Evolutionary conservation across 371 early-diverging fungal species (phyloP), one percentile per base, ranked within the genome.

Genomic region (Mucor lusitanicus): DNA sequence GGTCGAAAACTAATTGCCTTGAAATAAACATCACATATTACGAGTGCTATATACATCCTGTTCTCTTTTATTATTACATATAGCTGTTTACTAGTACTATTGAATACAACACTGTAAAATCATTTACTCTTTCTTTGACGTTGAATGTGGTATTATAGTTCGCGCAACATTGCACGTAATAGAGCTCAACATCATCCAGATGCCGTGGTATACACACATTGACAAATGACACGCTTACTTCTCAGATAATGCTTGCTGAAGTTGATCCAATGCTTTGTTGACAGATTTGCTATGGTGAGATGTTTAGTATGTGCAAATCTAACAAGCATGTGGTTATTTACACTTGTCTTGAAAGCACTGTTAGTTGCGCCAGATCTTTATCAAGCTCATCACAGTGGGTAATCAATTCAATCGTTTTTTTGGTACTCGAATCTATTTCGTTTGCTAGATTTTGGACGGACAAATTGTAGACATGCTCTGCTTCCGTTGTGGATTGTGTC

Each of bases 331-430:
- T 30, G 13, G 3, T 9, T 35, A 25, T 58, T 65, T 65, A 74
- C 74, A 74, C 65, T 63, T 74, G 74, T 40, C 60, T 55, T 2
- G 71, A 64, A 21, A 74, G 54, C 39, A 62, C 65, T 1, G 33
- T 32, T 30, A 74, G 44, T 25, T 74, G 74, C 3, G 71, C 54
- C 4, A 74, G 42, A 30, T 74, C 74, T 42, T 74, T 74, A 40
- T 74, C 74, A 2, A 74, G 42, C 40, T 74, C 74, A 59, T 74
- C 74, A 50, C 74, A 74, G 39, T 74, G 68, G 5, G 74, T 70
- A 27, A 74, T 74, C 6, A 74, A 8, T 17, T 67, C 65, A 17
- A 70, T 53, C 3, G 70, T 61, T 40, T 63, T 68, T 40, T 61
- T 57, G 2, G 64, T 70, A 39, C 71, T 70, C 6, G 48, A 30